A percentile compares a stretch with the other conserved stretches of the same genome.
Evolutionary conservation across 192 early-diverging fungal genomes (phyloP).

Genomic region (Backusella parvicylindrica): DNA sequence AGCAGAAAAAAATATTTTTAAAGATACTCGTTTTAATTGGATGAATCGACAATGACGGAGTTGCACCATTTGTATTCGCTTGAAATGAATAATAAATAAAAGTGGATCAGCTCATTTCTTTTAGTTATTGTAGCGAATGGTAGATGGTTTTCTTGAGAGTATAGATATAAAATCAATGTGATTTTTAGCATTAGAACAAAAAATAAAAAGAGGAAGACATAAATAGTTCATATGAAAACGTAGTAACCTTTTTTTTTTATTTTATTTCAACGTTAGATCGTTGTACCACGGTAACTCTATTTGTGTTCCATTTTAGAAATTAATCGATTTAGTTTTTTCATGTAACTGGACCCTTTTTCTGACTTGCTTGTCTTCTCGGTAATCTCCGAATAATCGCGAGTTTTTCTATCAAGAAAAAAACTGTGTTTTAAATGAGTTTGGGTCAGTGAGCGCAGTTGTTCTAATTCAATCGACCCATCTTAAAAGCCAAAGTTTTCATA

Average conservation of each 20-base stretch:
- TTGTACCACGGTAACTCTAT: background rate
- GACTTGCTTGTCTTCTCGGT: too few species aligned
- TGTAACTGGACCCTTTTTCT: background rate
- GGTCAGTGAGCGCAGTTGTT: too few species aligned
- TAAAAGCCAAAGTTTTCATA: background rate
- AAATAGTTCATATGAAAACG: background rate
- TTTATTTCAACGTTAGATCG: background rate
- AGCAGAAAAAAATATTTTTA: background rate
- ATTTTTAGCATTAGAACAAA: background rate
- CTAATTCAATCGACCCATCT: too few species aligned
- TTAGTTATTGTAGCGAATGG: background rate
- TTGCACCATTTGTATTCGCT: background rate
- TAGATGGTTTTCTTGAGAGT: background rate
- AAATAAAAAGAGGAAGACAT: background rate
- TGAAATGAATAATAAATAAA: background rate
- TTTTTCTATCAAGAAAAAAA: background rate
- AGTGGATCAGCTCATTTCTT: background rate
- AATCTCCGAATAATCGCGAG: background rate
- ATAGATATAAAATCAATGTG: background rate
- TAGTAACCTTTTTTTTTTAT: background rate
- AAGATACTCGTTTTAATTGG: background rate
- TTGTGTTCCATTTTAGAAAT: background rate
- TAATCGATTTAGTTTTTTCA: background rate
- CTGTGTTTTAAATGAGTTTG: background rate
- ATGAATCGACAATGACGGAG: background rate